These are phyloP conservation scores for Neospermospora avenae DNA, from an alignment of 2,329 filamentous ascomycete genomes.

Conservation along the genomic window DNA sequence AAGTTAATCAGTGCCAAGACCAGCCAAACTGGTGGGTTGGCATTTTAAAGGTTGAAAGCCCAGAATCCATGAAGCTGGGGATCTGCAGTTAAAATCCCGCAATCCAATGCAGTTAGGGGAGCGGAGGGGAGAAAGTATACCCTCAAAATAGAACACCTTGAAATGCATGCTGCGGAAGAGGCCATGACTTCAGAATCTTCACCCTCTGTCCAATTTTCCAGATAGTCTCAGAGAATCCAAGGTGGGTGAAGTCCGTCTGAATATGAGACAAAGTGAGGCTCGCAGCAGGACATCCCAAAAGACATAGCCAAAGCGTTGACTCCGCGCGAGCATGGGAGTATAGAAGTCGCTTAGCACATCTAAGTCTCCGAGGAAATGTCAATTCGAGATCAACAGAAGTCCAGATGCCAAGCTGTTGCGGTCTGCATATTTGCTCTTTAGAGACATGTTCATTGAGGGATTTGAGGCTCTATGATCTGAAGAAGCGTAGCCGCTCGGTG, in stretches of 20 bases:
- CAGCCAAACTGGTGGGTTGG: not conserved
- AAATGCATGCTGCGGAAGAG: not conserved
- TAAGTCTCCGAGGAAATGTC: not conserved
- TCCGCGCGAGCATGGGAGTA: too few relatives aligned
- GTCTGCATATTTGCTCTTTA: slow-evolving; percentile 2
- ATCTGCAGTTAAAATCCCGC: too few relatives aligned
- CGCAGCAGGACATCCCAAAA: not conserved
- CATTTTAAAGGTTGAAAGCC: not conserved
- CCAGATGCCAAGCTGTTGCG: slow-evolving; percentile 10
- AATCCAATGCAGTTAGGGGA: too few relatives aligned
- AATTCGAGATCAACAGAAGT: not conserved
- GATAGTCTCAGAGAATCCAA: not conserved
- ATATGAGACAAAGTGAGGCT: not conserved
- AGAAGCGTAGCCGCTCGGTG: not conserved
- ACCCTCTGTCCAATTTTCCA: not conserved
- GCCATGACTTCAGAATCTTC: not conserved
- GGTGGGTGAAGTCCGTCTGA: not conserved
- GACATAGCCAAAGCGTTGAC: not conserved
- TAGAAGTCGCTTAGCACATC: not conserved
- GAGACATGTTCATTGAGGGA: slow-evolving; percentile 9
- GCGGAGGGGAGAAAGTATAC: not conserved
- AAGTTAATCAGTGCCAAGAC: not conserved
- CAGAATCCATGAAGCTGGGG: not conserved
- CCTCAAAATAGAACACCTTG: not conserved
- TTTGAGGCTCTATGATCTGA: not conserved